Percentiles rank a stretch among this genome's conserved stretches.
These are phyloP conservation scores for Fusarium graminum DNA, from an alignment of 2,329 filamentous ascomycete genomes.

Conservation along the genomic window DNA sequence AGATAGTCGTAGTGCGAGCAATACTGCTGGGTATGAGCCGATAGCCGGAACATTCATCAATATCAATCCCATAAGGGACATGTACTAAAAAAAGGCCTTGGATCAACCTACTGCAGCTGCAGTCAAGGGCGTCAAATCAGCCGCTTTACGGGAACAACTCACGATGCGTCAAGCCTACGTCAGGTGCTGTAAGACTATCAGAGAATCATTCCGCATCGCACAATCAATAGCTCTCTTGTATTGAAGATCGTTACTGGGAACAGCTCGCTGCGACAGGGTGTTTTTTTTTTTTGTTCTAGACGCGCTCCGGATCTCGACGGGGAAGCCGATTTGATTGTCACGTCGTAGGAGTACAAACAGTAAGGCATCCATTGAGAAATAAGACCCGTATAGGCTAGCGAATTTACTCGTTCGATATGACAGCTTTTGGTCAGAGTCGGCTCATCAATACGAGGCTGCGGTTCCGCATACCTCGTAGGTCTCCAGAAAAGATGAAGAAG, in stretches of 20 bases:
- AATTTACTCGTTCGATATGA: no score
- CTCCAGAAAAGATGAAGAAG: neutral
- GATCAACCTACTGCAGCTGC: slow-evolving; percentile 8
- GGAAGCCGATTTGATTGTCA: slow-evolving; percentile 32
- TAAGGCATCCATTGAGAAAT: no score
- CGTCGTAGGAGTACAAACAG: slow-evolving; percentile 6
- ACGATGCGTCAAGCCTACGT: slow-evolving; percentile 42
- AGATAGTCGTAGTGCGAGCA: slow-evolving; percentile 1
- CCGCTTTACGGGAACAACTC: slow-evolving; percentile 39
- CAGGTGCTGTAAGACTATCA: slow-evolving; percentile 17
- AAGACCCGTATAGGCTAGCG: no score
- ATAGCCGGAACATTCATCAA: neutral
- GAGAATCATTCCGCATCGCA: slow-evolving; percentile 4
- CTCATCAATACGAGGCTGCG: slow-evolving; percentile 37
- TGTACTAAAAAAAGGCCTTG: slow-evolving; percentile 36
- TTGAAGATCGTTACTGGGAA: slow-evolving; percentile 1
- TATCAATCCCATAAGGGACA: no score
- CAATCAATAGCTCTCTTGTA: neutral
- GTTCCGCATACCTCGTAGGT: slow-evolving; percentile 10
- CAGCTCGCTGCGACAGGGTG: slow-evolving; percentile 4
- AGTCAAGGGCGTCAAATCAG: slow-evolving; percentile 8
- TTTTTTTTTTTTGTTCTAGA: slow-evolving; percentile 5
- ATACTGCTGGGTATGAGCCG: slow-evolving; percentile 11
- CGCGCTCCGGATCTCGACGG: slow-evolving; percentile 22
- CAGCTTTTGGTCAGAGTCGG: slow-evolving; percentile 12